phyloP scores from a whole-genome alignment of 306 rosid species.

The Ormosia emarginata region DNA sequence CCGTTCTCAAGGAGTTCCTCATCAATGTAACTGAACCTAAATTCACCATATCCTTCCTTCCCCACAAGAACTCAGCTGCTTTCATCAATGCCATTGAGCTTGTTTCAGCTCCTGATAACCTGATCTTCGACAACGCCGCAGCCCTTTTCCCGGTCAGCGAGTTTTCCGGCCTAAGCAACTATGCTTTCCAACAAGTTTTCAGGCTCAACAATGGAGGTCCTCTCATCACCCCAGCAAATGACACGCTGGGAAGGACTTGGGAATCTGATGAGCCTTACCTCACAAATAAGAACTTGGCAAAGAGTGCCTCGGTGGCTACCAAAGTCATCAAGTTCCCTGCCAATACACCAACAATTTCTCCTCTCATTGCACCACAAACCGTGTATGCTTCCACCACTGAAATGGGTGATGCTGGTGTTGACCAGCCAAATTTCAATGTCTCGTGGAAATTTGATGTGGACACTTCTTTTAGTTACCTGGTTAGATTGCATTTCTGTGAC shows the following conservation, averaged over 20 bases:
- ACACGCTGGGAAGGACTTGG: constrained; percentile 31
- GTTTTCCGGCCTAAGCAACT: constrained; percentile 15
- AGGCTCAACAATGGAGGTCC: constrained; percentile 37
- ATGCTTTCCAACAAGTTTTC: constrained; percentile 16
- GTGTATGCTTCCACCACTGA: constrained; percentile 27
- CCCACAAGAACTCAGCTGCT: constrained; percentile 27
- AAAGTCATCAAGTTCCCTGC: constrained; percentile 15
- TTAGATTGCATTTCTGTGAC: constrained; percentile 37
- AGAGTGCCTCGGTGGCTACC: background rate
- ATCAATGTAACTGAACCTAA: constrained; percentile 23
- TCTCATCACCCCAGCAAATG: constrained; percentile 22
- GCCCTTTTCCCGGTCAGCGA: constrained; percentile 21
- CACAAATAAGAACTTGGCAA: background rate
- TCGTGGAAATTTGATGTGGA: constrained; percentile 32
- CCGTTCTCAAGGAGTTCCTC: constrained; percentile 35
- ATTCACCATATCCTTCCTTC: constrained; percentile 22
- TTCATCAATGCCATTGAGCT: constrained; percentile 41
- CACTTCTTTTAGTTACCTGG: constrained; percentile 7
- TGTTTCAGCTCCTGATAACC: constrained; percentile 36
- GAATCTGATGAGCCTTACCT: constrained; percentile 24
- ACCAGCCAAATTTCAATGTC: constrained; percentile 19
- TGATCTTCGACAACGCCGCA: constrained; percentile 5
- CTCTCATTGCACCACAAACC: constrained; percentile 27
- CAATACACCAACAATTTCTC: background rate
- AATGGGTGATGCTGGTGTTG: constrained; percentile 19